phyloP scores from a whole-genome alignment of 305 asterid genomes.

The Rubia tinctorum region DNA sequence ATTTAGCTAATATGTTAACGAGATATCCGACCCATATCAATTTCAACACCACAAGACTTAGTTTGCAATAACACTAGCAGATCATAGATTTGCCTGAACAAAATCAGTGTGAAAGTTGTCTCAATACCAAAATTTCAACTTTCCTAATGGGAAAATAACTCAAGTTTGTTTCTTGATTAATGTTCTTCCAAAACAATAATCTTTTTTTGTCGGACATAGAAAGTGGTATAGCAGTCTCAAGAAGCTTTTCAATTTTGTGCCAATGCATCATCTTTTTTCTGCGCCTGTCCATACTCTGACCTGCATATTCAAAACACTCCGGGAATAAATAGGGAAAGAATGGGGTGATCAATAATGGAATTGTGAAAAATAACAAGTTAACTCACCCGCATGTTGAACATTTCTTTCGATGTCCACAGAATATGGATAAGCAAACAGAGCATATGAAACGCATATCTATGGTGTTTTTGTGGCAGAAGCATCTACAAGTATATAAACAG shows the following conservation, averaged over 20 bases:
- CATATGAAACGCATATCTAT: constrained; percentile 93
- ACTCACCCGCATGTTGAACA: constrained; percentile 97
- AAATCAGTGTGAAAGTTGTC: not conserved
- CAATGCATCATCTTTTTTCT: constrained; percentile 40
- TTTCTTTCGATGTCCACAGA: constrained; percentile 87
- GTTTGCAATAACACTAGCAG: too few species aligned
- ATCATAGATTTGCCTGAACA: not conserved
- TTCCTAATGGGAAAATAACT: not conserved
- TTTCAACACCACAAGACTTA: too few species aligned
- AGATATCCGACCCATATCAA: too few species aligned
- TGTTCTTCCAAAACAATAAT: not conserved
- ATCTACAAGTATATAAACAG: constrained; percentile 41
- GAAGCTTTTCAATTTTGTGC: constrained; percentile 46
- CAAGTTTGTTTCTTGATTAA: not conserved
- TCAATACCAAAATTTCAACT: not conserved
- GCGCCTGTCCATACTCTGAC: constrained; percentile 73
- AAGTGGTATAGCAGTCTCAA: not conserved
- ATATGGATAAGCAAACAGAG: constrained; percentile 88
- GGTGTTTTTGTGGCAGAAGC: constrained; percentile 94
- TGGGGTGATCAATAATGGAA: not conserved
- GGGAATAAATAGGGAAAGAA: not conserved
- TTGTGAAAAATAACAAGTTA: not conserved
- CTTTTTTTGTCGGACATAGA: not conserved
- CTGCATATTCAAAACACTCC: constrained; percentile 33
- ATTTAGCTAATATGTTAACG: too few species aligned